Percentiles rank a stretch among this genome's conserved stretches.
phyloP scores from a whole-genome alignment of 768 basidiomycete species.

The Termitomyces sp. region DNA sequence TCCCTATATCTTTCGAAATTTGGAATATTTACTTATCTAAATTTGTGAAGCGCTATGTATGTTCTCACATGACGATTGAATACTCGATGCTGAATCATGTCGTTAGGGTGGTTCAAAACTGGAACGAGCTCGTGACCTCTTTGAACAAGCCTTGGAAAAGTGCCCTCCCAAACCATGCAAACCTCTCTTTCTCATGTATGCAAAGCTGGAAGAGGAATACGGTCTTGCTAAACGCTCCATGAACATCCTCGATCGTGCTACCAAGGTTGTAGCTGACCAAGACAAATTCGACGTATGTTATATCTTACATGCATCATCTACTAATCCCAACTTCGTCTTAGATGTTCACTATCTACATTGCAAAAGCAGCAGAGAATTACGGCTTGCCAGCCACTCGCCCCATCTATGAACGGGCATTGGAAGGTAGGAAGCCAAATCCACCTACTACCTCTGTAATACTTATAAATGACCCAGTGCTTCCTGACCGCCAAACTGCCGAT shows the following conservation, averaged over 20 bases:
- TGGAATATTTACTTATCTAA: constrained; percentile 99
- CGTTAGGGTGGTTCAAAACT: constrained; percentile 85
- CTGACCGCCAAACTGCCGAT: constrained; percentile 91
- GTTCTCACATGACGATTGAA: constrained; percentile 24
- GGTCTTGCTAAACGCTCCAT: constrained; percentile 96
- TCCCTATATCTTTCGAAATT: constrained; percentile 96
- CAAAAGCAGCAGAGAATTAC: constrained; percentile 94
- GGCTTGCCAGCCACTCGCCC: constrained; percentile 94
- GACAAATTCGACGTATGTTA: constrained; percentile 89
- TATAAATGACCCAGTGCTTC: constrained; percentile 48
- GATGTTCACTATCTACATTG: constrained; percentile 98
- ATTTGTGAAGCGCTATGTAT: constrained; percentile 93
- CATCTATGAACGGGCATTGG: constrained; percentile 94
- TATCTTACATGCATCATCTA: background rate
- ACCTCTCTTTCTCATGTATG: constrained; percentile 93
- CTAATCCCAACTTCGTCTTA: constrained; percentile 25
- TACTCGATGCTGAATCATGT: constrained; percentile 1
- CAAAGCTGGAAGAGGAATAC: constrained; percentile 91
- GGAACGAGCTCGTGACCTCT: constrained; percentile 94
- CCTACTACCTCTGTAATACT: background rate
- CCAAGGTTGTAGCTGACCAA: constrained; percentile 77
- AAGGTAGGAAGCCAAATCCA: constrained; percentile 37
- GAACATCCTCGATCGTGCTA: constrained; percentile 93
- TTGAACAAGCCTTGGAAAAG: constrained; percentile 96
- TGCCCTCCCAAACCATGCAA: constrained; percentile 95